Percentiles rank a stretch among this genome's conserved stretches.
Evolutionary conservation across 192 early-diverging fungal genomes (phyloP).

Genomic region (Phycomyces blakesleeanus): DNA sequence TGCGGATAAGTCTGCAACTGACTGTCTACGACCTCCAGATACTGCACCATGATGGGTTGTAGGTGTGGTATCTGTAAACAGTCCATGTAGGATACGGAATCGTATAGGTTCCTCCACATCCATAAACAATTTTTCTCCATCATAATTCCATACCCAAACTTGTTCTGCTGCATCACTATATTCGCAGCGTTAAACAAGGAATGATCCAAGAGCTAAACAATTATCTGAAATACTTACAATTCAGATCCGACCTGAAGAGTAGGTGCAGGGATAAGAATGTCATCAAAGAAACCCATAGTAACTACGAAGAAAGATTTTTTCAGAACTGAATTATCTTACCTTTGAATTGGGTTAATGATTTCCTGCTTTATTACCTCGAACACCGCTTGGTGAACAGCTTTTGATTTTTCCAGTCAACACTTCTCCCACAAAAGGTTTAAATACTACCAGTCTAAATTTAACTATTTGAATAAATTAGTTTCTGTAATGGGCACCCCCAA

Average conservation of each 20-base stretch:
- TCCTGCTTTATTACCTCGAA: slow-evolving; percentile 56
- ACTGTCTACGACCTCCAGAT: slow-evolving; percentile 33
- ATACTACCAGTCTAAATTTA: slow-evolving; percentile 82
- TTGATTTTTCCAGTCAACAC: slow-evolving; percentile 77
- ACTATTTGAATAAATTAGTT: slow-evolving; percentile 37
- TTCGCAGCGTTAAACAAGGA: too few species aligned
- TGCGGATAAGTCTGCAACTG: slow-evolving; percentile 32
- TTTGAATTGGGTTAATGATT: too few species aligned
- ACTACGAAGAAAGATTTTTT: slow-evolving; percentile 42
- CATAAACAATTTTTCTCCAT: slow-evolving; percentile 74
- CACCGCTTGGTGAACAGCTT: slow-evolving; percentile 63
- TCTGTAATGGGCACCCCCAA: neutral
- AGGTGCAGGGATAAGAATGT: slow-evolving; percentile 72
- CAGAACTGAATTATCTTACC: too few species aligned
- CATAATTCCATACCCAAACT: slow-evolving; percentile 87
- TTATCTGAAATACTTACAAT: slow-evolving; percentile 50
- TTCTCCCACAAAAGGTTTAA: slow-evolving; percentile 88
- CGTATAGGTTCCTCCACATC: slow-evolving; percentile 75
- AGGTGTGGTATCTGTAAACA: slow-evolving; percentile 75
- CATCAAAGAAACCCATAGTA: slow-evolving; percentile 88
- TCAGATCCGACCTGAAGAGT: slow-evolving; percentile 59
- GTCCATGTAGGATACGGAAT: slow-evolving; percentile 69
- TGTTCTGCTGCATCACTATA: slow-evolving; percentile 59
- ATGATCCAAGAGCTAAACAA: neutral
- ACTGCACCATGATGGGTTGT: slow-evolving; percentile 43